A percentile compares a stretch with the other conserved stretches of the same genome.
These are phyloP conservation scores for Xylaria flabelliformis DNA, from an alignment of 495 filamentous ascomycete species.

Conservation along the genomic window DNA sequence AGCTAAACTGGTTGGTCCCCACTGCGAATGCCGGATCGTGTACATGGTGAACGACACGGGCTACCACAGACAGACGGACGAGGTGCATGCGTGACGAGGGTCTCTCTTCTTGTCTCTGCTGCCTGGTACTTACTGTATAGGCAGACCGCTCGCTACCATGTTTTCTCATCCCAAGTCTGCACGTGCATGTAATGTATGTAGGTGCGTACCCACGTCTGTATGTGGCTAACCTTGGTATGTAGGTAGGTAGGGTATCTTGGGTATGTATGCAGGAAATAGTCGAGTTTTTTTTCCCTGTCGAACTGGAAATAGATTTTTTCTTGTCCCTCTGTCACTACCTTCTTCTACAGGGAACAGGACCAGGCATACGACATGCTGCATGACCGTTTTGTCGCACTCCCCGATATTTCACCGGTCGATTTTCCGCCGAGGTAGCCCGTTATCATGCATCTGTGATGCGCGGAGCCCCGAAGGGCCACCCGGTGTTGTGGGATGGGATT, in stretches of 20 bases:
- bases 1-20: background rate
- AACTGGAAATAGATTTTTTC: background rate
- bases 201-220: constrained; percentile 12
- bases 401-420: constrained; percentile 7
- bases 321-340: background rate
- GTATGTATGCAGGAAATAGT: constrained; percentile 2
- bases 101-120: background rate
- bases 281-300: background rate
- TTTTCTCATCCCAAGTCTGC: constrained; percentile 8
- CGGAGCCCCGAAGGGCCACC: background rate
- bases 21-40: constrained; percentile 17
- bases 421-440: constrained; percentile 14
- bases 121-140: constrained; percentile 18
- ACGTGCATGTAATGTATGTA: constrained; percentile 9
- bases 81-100: background rate
- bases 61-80: constrained; percentile 1
- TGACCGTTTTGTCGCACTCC: background rate
- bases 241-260: constrained; percentile 19
- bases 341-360: background rate
- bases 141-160: constrained; percentile 15
- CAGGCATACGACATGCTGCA: background rate
- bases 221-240: constrained; percentile 9
- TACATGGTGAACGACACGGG: background rate
- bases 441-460: background rate
- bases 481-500: constrained; percentile 4